A percentile compares a stretch with the other conserved stretches of the same genome.
Evolutionary conservation across 495 filamentous ascomycete species (phyloP).

Genomic region (Penicillium atrosanguineum): DNA sequence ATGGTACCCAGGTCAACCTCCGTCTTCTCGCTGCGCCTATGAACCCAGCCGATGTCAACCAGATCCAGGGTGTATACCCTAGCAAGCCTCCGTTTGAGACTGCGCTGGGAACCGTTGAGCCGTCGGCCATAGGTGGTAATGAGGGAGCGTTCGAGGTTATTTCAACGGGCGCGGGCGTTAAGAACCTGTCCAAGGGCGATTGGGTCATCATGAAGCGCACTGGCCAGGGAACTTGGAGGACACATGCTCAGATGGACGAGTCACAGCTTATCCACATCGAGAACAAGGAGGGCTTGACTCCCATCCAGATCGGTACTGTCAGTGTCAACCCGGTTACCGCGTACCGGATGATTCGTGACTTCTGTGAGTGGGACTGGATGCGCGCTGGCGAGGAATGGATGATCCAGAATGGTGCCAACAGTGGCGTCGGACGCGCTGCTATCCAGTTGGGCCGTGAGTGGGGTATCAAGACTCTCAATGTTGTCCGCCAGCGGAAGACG

Average conservation of each 20-base stretch:
- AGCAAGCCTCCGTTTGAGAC: conserved; percentile 71
- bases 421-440: conserved; percentile 82
- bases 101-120: conserved; percentile 67
- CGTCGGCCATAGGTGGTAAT: conserved; percentile 78
- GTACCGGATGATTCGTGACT: conserved; percentile 88
- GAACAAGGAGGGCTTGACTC: conserved; percentile 63
- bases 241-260: conserved; percentile 74
- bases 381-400: conserved; percentile 68
- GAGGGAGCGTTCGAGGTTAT: conserved; percentile 89
- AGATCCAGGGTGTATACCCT: conserved; percentile 96
- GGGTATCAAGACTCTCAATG: conserved; percentile 85
- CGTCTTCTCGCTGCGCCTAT: conserved; percentile 84
- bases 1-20: conserved; percentile 59
- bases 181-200: conserved; percentile 65
- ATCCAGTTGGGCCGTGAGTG: conserved; percentile 80
- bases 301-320: conserved; percentile 77
- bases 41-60: conserved; percentile 97
- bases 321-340: conserved; percentile 91
- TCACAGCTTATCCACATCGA: conserved; percentile 63
- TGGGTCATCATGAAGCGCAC: conserved; percentile 86
- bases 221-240: conserved; percentile 88
- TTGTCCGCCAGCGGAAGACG: conserved; percentile 67
- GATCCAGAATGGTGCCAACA: conserved; percentile 94
- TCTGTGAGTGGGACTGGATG: conserved; percentile 57
- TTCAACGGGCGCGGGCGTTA: conserved; percentile 57